These are phyloP conservation scores for Babesia sp. DNA, from an alignment of 169 alveolate genomes.

Conservation along the genomic window DNA sequence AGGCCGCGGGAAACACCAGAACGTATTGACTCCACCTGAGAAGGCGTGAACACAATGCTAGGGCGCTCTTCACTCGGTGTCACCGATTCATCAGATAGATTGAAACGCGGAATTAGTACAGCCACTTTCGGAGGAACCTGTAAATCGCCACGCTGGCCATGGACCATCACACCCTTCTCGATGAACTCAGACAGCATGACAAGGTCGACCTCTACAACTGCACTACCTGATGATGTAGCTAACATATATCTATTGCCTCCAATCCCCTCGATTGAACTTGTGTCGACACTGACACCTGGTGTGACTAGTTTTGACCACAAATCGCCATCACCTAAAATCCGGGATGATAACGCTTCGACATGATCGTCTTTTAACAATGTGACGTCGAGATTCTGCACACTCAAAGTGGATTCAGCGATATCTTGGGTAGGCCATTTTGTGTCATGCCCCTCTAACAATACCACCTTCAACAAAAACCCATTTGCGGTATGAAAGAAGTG, in stretches of 20 bases:
- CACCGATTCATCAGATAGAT: background rate
- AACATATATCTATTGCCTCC: background rate
- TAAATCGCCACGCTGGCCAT: background rate
- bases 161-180: constrained; percentile 3
- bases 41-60: constrained; percentile 68
- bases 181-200: background rate
- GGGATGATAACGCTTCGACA: background rate
- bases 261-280: background rate
- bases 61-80: background rate
- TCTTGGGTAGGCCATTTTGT: constrained; percentile 5
- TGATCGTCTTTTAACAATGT: background rate
- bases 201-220: constrained; percentile 6
- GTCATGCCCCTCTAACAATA: background rate
- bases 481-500: constrained; percentile 25
- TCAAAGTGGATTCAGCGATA: background rate
- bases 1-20: constrained; percentile 89
- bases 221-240: background rate
- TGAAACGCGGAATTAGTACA: constrained; percentile 8
- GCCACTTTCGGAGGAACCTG: constrained; percentile 18
- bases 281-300: background rate
- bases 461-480: constrained; percentile 24
- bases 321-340: background rate
- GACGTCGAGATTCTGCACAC: background rate
- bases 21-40: constrained; percentile 86
- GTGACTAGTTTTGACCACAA: background rate